Base-by-base conservation (phyloP, 352 stramenopile species). In the Phytopythium kandeliae region DNA sequence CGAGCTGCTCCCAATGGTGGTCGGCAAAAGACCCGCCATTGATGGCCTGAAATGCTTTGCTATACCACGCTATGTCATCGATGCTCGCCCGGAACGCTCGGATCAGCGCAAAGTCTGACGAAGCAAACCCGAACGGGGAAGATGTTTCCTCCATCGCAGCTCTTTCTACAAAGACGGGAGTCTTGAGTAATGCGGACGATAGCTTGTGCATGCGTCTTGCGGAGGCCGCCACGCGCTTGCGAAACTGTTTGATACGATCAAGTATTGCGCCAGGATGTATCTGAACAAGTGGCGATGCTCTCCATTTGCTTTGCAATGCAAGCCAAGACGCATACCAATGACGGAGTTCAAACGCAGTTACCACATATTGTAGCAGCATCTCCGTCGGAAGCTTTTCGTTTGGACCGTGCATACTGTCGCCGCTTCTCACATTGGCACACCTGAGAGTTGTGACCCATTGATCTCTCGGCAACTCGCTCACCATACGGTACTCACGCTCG, bases 211-310 rank as follows among this genome's bases (percentile, higher is more conserved):
- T 33, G 1, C 59, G 57, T 28, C 58, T 63, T 10, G 71, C 69
- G 2, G 74, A 69, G 26, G 70, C 63, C 10, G 57, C 54, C 15
- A 89, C 35, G 19, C 78, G 67, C 2, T 74, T 70, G 34, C 69
- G 65, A 30, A 86, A 86, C 44, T 83, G 74, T 37, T 76, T 80
- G 8, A 86, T 64, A 24, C 73, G 69, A 37, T 71, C 81, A 15
- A 79, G 52, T n/a, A 86, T 67, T 2, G 67, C 58, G 21, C 61
- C 69, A 19, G 72, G 62, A 51, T 86, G 75, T 6, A 86, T 51
- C 7, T 54, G 54, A 11, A 59, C 40, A 4, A 89, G 36, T 6
- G 71, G 69, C 1, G 69, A 55, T 0, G 54, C 54, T 13, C 69
- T 31, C 78, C 74, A 86, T 43, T 85, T 85, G 0, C 61, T 55